phyloP scores from a whole-genome alignment of 257 asterid species.

The Solanum pennellii region DNA sequence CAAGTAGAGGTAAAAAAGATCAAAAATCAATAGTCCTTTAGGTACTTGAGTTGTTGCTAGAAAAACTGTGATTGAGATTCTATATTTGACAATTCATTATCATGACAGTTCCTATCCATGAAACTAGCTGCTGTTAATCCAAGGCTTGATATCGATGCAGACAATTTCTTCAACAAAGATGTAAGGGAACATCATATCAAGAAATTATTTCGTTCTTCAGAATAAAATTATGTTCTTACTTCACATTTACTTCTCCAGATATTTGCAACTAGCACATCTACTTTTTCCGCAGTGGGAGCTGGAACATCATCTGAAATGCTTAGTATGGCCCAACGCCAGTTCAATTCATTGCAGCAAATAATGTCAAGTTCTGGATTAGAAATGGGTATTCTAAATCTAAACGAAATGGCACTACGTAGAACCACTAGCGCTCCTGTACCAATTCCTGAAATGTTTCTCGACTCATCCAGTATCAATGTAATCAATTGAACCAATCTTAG shows the following conservation, averaged over 20 bases:
- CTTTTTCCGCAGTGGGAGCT: conserved; percentile 13
- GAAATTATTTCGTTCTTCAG: neutral
- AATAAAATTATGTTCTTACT: neutral
- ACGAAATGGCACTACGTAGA: conserved; percentile 38
- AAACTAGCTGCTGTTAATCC: conserved; percentile 74
- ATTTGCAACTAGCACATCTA: conserved; percentile 24
- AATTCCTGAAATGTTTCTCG: conserved; percentile 33
- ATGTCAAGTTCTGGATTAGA: conserved; percentile 28
- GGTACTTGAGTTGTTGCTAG: neutral
- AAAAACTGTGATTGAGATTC: neutral
- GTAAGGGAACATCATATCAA: conserved; percentile 18
- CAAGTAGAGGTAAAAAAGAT: conserved; percentile 72
- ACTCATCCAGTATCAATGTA: conserved; percentile 45
- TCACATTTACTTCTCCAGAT: conserved; percentile 19
- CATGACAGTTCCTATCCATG: conserved; percentile 79
- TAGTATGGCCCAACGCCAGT: conserved; percentile 25
- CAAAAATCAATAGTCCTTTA: neutral
- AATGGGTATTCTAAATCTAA: conserved; percentile 21
- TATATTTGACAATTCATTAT: neutral
- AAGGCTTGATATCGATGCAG: conserved; percentile 45
- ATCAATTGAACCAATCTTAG: neutral
- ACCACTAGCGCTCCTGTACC: conserved; percentile 48
- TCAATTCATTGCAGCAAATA: conserved; percentile 32
- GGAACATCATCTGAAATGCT: conserved; percentile 32
- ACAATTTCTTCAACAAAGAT: conserved; percentile 47